Evolutionary conservation across 1,284 basidiomycete species (phyloP).

Genomic region (Malassezia pachydermatis): DNA sequence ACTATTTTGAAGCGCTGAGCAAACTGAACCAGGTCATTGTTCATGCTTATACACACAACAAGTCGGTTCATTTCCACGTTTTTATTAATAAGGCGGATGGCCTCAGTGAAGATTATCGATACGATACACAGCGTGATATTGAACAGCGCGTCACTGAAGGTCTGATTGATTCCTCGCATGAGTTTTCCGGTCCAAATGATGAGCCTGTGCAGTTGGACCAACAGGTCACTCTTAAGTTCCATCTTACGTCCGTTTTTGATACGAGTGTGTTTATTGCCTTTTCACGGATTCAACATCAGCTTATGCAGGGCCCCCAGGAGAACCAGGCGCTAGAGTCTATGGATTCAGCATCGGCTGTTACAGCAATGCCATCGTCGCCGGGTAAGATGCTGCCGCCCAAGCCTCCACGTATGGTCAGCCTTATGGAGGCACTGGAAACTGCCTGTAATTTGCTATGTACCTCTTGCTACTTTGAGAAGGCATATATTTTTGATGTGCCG

Average conservation of each 20-base stretch:
- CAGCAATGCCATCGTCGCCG: no score
- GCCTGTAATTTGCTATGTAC: slow-evolving; percentile 30
- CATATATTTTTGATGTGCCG: slow-evolving; percentile 78
- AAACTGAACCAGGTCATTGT: slow-evolving; percentile 54
- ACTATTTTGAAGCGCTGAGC: slow-evolving; percentile 59
- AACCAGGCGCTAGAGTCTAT: no score
- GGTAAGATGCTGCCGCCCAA: neutral
- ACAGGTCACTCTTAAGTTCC: slow-evolving; percentile 54
- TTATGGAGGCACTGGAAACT: slow-evolving; percentile 28
- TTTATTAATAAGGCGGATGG: slow-evolving; percentile 96
- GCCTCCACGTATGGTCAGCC: slow-evolving; percentile 1
- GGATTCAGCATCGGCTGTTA: no score
- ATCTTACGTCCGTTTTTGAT: slow-evolving; percentile 80
- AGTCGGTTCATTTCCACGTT: slow-evolving; percentile 71
- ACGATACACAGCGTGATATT: slow-evolving; percentile 49
- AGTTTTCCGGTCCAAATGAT: slow-evolving; percentile 2
- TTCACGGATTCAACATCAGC: slow-evolving; percentile 54
- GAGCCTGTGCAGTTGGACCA: slow-evolving; percentile 33
- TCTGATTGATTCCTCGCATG: slow-evolving; percentile 28
- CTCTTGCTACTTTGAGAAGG: slow-evolving; percentile 82
- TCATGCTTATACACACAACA: slow-evolving; percentile 59
- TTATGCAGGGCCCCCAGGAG: slow-evolving; percentile 53
- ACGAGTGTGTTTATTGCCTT: slow-evolving; percentile 78
- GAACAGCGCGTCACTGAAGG: slow-evolving; percentile 40
- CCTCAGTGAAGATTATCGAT: slow-evolving; percentile 79